Evolutionary conservation across 108 stramenopile species (phyloP), one percentile per base, ranked within the genome.

Genomic region (Chaetoceros muelleri): DNA sequence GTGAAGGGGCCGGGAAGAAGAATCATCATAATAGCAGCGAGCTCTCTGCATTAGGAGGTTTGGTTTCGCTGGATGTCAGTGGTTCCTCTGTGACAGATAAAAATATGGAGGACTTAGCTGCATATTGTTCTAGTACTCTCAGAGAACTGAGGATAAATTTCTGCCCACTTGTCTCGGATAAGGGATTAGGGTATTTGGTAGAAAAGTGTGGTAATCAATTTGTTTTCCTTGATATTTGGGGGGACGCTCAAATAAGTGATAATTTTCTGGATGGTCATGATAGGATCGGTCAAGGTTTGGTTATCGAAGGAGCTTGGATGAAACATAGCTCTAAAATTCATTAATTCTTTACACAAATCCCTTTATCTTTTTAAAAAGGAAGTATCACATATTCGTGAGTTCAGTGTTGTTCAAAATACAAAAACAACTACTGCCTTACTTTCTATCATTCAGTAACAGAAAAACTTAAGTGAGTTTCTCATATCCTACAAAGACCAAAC

Each of bases 301-400:
- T 82, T 47, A 76, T 90, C 44, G 61, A 78, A 28, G 89, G 89
- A 2, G 77, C 79, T 0, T 90, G 89, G 89, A 90, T 90, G 82
- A 85, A 84, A 52, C 78, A 82, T 58, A 80, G 76, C n/a, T n/a
- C n/a, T n/a, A n/a, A n/a, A n/a, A n/a, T n/a, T n/a, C n/a, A n/a
- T n/a, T n/a, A n/a, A n/a, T n/a, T n/a, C n/a, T n/a, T n/a, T n/a
- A n/a, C n/a, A n/a, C n/a, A n/a, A n/a, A n/a, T n/a, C n/a, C n/a
- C n/a, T n/a, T n/a, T n/a, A n/a, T n/a, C n/a, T n/a, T n/a, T n/a
- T n/a, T n/a, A n/a, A n/a, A n/a, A n/a, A n/a, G n/a, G n/a, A n/a
- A n/a, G n/a, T n/a, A n/a, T n/a, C n/a, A n/a, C n/a, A n/a, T n/a
- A n/a, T n/a, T n/a, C n/a, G n/a, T n/a, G n/a, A n/a, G n/a, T n/a